Conservation (phyloP, 2,329 filamentous ascomycete species). For the Paramyrothecium roridum region DNA sequence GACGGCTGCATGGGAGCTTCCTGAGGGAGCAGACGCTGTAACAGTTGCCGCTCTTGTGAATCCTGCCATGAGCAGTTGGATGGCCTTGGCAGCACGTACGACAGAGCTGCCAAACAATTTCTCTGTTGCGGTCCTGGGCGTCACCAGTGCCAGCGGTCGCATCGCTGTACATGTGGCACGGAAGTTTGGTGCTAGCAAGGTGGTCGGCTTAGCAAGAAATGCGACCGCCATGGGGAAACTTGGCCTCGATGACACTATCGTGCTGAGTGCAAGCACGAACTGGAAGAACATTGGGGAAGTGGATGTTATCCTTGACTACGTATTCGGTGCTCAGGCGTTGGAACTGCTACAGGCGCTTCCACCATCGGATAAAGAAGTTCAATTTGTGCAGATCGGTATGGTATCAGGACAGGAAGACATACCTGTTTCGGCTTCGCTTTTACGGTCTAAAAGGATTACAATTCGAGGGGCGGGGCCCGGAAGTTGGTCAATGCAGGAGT, state of each 20-base stretch:
- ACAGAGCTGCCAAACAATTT: slow-evolving; percentile 2
- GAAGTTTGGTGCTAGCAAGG: slow-evolving; percentile 1
- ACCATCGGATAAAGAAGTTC: slow-evolving; percentile 3
- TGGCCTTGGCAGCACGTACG: slow-evolving; percentile 5
- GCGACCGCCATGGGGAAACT: slow-evolving; percentile 2
- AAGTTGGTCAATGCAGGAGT: neutral
- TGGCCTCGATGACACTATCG: slow-evolving; percentile 6
- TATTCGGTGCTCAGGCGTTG: slow-evolving; percentile 4
- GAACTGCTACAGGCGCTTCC: slow-evolving; percentile 5
- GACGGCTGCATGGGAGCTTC: slow-evolving; percentile 5
- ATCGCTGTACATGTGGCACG: slow-evolving; percentile 4
- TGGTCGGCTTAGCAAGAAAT: slow-evolving; percentile 6
- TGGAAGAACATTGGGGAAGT: slow-evolving; percentile 4
- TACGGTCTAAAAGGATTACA: neutral
- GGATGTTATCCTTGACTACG: slow-evolving; percentile 9
- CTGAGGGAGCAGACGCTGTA: slow-evolving; percentile 2
- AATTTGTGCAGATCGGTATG: slow-evolving; percentile 7
- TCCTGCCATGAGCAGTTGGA: slow-evolving; percentile 7
- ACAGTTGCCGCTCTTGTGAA: slow-evolving; percentile 6
- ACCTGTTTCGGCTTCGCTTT: neutral
- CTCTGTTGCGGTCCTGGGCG: slow-evolving; percentile 8
- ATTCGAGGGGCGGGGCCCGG: neutral
- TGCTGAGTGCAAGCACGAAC: slow-evolving; percentile 3
- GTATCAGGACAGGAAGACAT: slow-evolving; percentile 6
- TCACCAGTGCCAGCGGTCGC: slow-evolving; percentile 9